Percentiles rank a stretch among this genome's conserved stretches.
Evolutionary conservation across 2,329 filamentous ascomycete species (phyloP).

Genomic region (Phialemonium atrogriseum): DNA sequence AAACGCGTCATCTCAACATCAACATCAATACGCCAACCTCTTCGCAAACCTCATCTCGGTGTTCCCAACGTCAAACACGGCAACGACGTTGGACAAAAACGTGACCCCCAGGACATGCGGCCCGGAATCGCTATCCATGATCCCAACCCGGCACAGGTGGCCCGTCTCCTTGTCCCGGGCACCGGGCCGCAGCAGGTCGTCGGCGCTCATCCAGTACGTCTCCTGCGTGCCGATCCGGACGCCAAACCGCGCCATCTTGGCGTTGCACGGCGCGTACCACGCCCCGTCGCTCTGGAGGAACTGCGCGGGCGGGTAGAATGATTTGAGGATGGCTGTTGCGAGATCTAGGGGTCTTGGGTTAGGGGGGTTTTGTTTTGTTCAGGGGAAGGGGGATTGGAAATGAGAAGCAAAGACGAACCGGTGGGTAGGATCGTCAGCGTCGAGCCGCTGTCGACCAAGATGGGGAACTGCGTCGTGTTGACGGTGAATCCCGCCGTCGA

Average conservation of each 20-base stretch:
- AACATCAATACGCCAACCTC: conserved; percentile 12
- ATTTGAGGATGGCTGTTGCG: conserved; percentile 11
- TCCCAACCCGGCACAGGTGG: conserved; percentile 17
- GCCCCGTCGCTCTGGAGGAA: conserved; percentile 11
- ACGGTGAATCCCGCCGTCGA: conserved; percentile 5
- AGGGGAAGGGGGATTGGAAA: neutral
- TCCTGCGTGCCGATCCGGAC: conserved; percentile 16
- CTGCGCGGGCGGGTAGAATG: conserved; percentile 16
- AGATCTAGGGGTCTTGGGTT: conserved; percentile 9
- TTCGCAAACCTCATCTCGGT: conserved; percentile 21
- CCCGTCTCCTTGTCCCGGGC: conserved; percentile 12
- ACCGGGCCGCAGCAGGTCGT: conserved; percentile 17
- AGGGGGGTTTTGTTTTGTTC: neutral
- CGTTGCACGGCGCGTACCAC: conserved; percentile 19
- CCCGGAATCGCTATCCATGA: conserved; percentile 12
- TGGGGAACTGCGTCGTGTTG: conserved; percentile 17
- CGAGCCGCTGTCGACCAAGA: conserved; percentile 18
- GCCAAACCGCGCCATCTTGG: conserved; percentile 19
- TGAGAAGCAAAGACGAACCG: conserved; percentile 7
- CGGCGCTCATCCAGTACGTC: conserved; percentile 15
- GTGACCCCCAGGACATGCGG: conserved; percentile 18
- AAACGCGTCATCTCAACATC: too few species aligned
- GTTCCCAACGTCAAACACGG: conserved; percentile 21
- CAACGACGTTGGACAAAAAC: conserved; percentile 19
- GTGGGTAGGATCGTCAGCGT: conserved; percentile 16